phyloP scores from a whole-genome alignment of 345 rosid genomes.

The Heritiera littoralis region DNA sequence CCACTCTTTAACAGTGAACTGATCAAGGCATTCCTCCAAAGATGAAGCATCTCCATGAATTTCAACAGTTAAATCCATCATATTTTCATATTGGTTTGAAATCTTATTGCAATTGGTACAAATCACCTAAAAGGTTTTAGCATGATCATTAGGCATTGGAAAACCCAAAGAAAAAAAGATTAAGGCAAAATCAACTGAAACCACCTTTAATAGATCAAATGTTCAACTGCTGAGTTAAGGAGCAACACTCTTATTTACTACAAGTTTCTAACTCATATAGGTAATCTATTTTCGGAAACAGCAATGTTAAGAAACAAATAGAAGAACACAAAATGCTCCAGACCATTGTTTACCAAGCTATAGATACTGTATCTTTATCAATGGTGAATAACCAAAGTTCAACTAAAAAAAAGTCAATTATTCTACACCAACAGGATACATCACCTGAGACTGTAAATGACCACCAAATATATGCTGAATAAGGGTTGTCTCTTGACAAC shows the following conservation, averaged over 20 bases:
- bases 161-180: background rate
- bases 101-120: constrained; percentile 71
- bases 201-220: background rate
- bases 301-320: background rate
- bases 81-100: constrained; percentile 88
- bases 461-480: constrained; percentile 96
- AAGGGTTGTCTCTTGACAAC: constrained; percentile 84
- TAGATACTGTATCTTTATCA: background rate
- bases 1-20: constrained; percentile 81
- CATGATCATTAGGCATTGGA: background rate
- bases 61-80: constrained; percentile 98
- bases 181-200: background rate
- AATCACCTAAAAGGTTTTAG: constrained; percentile 54
- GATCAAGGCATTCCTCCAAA: constrained; percentile 95
- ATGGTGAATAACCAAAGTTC: constrained; percentile 1
- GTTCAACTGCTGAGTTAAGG: background rate
- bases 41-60: constrained; percentile 89
- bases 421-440: constrained; percentile 21
- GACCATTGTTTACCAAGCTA: background rate
- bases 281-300: background rate
- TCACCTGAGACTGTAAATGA: constrained; percentile 91
- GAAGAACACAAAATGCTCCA: background rate
- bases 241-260: background rate
- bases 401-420: background rate
- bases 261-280: background rate